These are phyloP conservation scores for Nemania sp. DNA, from an alignment of 2,329 filamentous ascomycete genomes.

Conservation along the genomic window DNA sequence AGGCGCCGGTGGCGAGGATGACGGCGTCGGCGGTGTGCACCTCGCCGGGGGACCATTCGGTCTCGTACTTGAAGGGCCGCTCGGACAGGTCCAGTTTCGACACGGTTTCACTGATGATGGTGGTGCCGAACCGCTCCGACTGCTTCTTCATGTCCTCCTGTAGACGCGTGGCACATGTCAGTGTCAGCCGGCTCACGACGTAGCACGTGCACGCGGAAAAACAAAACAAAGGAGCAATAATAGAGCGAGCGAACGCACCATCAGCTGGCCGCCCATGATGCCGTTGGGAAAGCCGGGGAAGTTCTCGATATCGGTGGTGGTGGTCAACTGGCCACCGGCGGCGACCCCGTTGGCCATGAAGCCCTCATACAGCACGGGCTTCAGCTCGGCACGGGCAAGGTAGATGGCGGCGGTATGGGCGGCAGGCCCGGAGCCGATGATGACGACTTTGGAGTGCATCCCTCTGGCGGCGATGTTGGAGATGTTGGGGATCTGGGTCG, in stretches of 20 bases:
- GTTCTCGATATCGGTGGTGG: constrained; percentile 98
- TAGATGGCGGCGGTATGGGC: constrained; percentile 98
- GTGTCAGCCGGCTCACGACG: not conserved
- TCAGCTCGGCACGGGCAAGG: constrained; percentile 91
- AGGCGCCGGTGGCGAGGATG: constrained; percentile 95
- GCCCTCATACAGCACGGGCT: constrained; percentile 96
- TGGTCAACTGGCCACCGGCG: constrained; percentile 95
- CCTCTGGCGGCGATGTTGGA: constrained; percentile 62
- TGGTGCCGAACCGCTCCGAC: constrained; percentile 90
- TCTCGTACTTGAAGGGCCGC: constrained; percentile 92
- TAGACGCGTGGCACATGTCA: not conserved
- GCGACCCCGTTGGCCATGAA: constrained; percentile 98
- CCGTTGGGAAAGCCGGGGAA: constrained; percentile 93
- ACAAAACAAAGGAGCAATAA: too few species aligned
- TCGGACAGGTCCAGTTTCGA: constrained; percentile 84
- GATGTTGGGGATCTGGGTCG: constrained; percentile 55
- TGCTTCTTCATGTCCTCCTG: constrained; percentile 91
- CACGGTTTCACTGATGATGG: constrained; percentile 94
- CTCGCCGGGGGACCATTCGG: constrained; percentile 86
- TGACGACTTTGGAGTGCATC: constrained; percentile 95
- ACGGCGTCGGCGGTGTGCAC: constrained; percentile 90
- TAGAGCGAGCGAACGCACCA: constrained; percentile 73
- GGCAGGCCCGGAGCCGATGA: constrained; percentile 94
- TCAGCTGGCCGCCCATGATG: constrained; percentile 87
- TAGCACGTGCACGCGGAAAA: too few species aligned